A percentile compares a stretch with the other conserved stretches of the same genome.
phyloP scores from a whole-genome alignment of 1,139 yeast genomes.

The Meyerozyma athensensis region DNA sequence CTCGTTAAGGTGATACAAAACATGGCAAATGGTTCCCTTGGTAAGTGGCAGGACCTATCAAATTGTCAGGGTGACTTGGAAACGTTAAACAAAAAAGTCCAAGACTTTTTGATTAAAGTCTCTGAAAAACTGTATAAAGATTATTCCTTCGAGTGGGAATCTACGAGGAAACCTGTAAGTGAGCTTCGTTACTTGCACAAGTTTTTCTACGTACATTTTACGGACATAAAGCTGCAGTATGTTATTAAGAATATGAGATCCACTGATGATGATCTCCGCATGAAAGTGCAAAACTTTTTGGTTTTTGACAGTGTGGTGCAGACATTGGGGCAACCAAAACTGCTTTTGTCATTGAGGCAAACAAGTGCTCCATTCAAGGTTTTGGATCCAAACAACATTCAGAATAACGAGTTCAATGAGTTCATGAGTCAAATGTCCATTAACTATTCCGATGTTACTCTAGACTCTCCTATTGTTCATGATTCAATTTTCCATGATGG shows the following conservation, averaged over 20 bases:
- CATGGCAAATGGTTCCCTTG: conserved; percentile 74
- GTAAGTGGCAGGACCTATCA: conserved; percentile 55
- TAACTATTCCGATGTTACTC: conserved; percentile 43
- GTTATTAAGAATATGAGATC: conserved; percentile 22
- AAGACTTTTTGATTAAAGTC: conserved; percentile 35
- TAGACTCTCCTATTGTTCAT: conserved; percentile 48
- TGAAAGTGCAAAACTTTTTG: conserved; percentile 22
- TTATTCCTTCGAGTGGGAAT: conserved; percentile 27
- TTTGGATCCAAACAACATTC: conserved; percentile 37
- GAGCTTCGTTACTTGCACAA: conserved; percentile 60
- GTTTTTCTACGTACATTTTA: conserved; percentile 59
- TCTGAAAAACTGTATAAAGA: conserved; percentile 11
- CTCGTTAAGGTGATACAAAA: conserved; percentile 84
- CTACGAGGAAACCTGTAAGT: conserved; percentile 27
- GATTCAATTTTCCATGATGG: conserved; percentile 72
- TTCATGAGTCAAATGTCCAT: conserved; percentile 69
- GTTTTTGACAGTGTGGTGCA: conserved; percentile 27
- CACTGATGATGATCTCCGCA: conserved; percentile 19
- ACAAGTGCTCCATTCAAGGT: conserved; percentile 48
- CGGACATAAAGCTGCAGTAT: conserved; percentile 43
- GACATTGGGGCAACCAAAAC: conserved; percentile 37
- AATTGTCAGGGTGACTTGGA: conserved; percentile 38
- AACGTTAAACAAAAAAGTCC: conserved; percentile 41
- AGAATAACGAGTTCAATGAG: conserved; percentile 55
- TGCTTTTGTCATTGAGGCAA: conserved; percentile 42